Evolutionary conservation across 2,329 filamentous ascomycete genomes (phyloP).

Genomic region (Exophiala xenobiotica): DNA sequence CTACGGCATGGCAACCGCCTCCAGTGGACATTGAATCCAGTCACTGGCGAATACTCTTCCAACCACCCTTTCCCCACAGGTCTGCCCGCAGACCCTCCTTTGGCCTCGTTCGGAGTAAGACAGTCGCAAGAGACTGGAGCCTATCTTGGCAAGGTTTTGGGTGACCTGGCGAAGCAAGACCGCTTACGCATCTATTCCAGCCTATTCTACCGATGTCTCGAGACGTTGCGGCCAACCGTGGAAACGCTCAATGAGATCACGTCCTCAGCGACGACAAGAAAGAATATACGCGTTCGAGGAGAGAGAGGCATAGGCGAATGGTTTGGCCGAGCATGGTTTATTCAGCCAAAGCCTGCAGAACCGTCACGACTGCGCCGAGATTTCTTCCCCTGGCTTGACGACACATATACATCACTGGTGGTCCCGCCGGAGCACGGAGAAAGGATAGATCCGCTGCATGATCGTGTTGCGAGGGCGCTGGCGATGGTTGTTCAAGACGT

Average conservation of each 20-base stretch:
- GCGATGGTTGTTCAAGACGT: slow-evolving; percentile 37
- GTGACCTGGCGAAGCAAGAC: slow-evolving; percentile 65
- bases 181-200: slow-evolving; percentile 66
- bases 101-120: slow-evolving; percentile 80
- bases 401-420: slow-evolving; percentile 56
- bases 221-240: slow-evolving; percentile 71
- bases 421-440: slow-evolving; percentile 77
- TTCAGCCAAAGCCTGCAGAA: slow-evolving; percentile 75
- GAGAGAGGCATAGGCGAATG: slow-evolving; percentile 66
- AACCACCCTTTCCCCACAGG: slow-evolving; percentile 78
- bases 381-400: slow-evolving; percentile 60
- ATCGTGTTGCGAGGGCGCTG: slow-evolving; percentile 67
- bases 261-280: slow-evolving; percentile 3
- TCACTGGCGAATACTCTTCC: slow-evolving; percentile 74
- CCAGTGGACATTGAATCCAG: slow-evolving; percentile 81
- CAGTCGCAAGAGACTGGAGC: slow-evolving; percentile 75
- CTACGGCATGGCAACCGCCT: slow-evolving; percentile 63
- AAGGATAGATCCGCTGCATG: slow-evolving; percentile 73
- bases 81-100: slow-evolving; percentile 80
- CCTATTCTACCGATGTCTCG: slow-evolving; percentile 82
- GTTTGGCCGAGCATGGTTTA: slow-evolving; percentile 83
- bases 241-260: slow-evolving; percentile 38
- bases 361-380: slow-evolving; percentile 61
- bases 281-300: slow-evolving; percentile 35
- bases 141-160: slow-evolving; percentile 57